These are phyloP conservation scores for Ambrosia artemisiifolia DNA, from an alignment of 129 eudicot species.

Conservation along the genomic window DNA sequence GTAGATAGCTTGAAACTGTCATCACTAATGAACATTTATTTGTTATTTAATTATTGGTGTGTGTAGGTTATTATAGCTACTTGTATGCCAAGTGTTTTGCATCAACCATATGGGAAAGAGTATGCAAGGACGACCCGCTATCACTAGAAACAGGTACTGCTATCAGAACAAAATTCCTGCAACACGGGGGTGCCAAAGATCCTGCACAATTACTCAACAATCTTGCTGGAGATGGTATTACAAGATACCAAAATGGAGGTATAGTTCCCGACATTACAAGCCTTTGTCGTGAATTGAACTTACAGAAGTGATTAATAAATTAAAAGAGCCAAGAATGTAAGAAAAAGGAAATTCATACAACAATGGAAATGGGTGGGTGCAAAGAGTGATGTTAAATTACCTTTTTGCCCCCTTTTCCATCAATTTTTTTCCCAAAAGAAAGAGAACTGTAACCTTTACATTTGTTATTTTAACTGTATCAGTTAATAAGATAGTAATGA, in stretches of 20 bases:
- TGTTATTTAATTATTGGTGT: not conserved
- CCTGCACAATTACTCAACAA: constrained; percentile 54
- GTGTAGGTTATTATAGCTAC: constrained; percentile 87
- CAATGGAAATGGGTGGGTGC: not conserved
- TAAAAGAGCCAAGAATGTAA: not conserved
- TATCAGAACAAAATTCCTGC: constrained; percentile 68
- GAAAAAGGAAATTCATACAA: not conserved
- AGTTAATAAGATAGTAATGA: constrained; percentile 7
- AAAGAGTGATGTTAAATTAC: constrained; percentile 12
- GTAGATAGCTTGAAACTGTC: not conserved
- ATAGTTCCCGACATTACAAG: constrained; percentile 68
- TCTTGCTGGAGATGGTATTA: constrained; percentile 61
- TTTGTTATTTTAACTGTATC: not conserved
- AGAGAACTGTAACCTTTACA: not conserved
- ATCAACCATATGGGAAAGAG: constrained; percentile 77
- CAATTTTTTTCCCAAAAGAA: not conserved
- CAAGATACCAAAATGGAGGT: constrained; percentile 50
- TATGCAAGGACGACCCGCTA: constrained; percentile 76
- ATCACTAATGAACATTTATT: not conserved
- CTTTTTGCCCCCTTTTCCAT: not conserved
- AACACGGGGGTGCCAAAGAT: constrained; percentile 91
- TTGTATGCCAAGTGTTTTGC: constrained; percentile 94
- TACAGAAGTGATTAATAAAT: constrained; percentile 18
- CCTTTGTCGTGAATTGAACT: constrained; percentile 53
- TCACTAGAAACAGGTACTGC: constrained; percentile 71